Evolutionary conservation across 75 land plant genomes (phyloP).

Genomic region (Selaginella tamariscina): DNA sequence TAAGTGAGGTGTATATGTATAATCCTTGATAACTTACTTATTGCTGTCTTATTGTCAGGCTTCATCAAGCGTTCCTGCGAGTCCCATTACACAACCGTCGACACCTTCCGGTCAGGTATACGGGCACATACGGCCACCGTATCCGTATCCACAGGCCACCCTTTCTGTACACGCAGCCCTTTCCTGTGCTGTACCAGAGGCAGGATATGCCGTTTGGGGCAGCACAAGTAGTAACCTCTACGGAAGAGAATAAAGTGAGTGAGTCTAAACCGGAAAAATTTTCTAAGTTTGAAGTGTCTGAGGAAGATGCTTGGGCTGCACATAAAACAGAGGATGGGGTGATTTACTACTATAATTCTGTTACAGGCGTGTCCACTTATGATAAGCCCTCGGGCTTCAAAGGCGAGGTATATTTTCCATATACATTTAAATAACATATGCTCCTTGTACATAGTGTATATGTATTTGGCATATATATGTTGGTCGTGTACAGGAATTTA

Average conservation of each 20-base stretch:
- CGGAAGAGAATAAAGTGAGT: neutral
- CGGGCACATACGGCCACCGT: neutral
- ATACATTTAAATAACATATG: neutral
- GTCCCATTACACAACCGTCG: too few species aligned
- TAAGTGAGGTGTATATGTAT: too few species aligned
- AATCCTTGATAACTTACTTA: too few species aligned
- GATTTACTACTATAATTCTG: conserved; percentile 79
- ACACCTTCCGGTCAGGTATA: too few species aligned
- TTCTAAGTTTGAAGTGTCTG: conserved; percentile 19
- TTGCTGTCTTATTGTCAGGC: too few species aligned
- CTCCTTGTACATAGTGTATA: neutral
- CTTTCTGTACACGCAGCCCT: neutral
- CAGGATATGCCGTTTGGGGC: neutral
- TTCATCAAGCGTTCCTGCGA: too few species aligned
- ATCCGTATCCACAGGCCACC: neutral
- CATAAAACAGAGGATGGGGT: conserved; percentile 69
- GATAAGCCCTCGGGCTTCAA: conserved; percentile 60
- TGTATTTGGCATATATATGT: neutral
- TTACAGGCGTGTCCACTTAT: conserved; percentile 86
- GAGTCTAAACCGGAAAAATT: neutral
- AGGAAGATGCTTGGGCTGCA: conserved; percentile 67
- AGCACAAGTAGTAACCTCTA: neutral
- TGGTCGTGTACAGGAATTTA: neutral
- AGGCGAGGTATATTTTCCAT: conserved; percentile 44
- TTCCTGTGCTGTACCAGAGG: neutral